Evolutionary conservation across 2,329 filamentous ascomycete species (phyloP).

Genomic region (Talaromyces marneffei): DNA sequence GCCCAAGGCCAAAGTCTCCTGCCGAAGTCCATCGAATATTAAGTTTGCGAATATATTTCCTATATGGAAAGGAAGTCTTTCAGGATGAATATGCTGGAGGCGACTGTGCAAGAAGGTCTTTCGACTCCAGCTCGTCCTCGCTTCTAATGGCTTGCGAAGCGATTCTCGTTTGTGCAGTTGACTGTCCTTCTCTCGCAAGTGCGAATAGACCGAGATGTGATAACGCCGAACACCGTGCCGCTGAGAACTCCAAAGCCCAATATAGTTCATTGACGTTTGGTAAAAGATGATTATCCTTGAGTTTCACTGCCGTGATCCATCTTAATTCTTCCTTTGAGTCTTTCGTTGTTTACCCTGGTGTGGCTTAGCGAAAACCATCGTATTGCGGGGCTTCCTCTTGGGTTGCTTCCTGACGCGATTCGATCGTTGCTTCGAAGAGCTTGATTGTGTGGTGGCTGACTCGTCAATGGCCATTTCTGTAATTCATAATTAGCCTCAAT

Average conservation of each 20-base stretch:
- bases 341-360: conserved; percentile 20
- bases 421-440: conserved; percentile 23
- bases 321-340: conserved; percentile 29
- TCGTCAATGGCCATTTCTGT: conserved; percentile 39
- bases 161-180: background rate
- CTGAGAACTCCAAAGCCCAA: background rate
- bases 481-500: background rate
- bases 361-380: conserved; percentile 35
- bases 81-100: background rate
- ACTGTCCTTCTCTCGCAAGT: background rate
- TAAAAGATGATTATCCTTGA: background rate
- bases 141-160: background rate
- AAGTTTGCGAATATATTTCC: background rate
- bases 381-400: conserved; percentile 32
- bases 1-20: background rate
- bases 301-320: background rate
- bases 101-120: background rate
- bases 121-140: too few relatives aligned
- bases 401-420: conserved; percentile 37
- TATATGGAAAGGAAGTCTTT: background rate
- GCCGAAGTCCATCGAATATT: background rate
- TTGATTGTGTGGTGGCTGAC: conserved; percentile 15
- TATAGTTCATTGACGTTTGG: background rate
- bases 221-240: background rate
- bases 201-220: background rate